Evolutionary conservation across 305 asterid genomes (phyloP).

Genomic region (Vinca major): DNA sequence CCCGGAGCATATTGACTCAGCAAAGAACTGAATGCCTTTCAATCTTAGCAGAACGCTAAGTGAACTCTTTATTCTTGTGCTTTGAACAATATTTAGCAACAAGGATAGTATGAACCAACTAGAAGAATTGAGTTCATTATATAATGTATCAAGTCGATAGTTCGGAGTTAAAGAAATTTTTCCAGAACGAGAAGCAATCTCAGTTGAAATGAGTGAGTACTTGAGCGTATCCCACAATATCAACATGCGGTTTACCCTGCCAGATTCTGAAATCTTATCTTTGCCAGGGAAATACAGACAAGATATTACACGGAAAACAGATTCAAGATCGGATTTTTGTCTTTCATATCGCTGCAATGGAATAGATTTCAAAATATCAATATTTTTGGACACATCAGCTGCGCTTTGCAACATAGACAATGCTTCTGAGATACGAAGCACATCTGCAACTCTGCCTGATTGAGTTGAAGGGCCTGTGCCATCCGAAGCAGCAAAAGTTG

Average conservation of each 20-base stretch:
- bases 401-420: constrained; percentile 48
- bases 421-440: constrained; percentile 49
- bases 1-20: constrained; percentile 51
- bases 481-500: constrained; percentile 25
- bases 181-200: constrained; percentile 77
- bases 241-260: constrained; percentile 54
- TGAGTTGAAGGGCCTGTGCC: constrained; percentile 25
- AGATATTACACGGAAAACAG: constrained; percentile 45
- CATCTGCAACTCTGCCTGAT: constrained; percentile 24
- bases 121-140: constrained; percentile 67
- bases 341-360: constrained; percentile 37
- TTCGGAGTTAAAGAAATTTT: constrained; percentile 60
- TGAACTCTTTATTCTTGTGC: constrained; percentile 39
- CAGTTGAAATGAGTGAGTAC: constrained; percentile 73
- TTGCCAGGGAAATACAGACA: constrained; percentile 63
- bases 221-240: constrained; percentile 82
- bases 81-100: constrained; percentile 59
- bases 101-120: constrained; percentile 73
- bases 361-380: constrained; percentile 40
- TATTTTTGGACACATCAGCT: constrained; percentile 46
- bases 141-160: constrained; percentile 46
- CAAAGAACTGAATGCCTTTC: constrained; percentile 66
- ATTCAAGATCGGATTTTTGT: constrained; percentile 49
- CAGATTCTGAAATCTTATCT: constrained; percentile 59
- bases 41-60: constrained; percentile 50